These are phyloP conservation scores for Erigeron philadelphicus DNA, from an alignment of 140 eudicot species.

Conservation along the genomic window DNA sequence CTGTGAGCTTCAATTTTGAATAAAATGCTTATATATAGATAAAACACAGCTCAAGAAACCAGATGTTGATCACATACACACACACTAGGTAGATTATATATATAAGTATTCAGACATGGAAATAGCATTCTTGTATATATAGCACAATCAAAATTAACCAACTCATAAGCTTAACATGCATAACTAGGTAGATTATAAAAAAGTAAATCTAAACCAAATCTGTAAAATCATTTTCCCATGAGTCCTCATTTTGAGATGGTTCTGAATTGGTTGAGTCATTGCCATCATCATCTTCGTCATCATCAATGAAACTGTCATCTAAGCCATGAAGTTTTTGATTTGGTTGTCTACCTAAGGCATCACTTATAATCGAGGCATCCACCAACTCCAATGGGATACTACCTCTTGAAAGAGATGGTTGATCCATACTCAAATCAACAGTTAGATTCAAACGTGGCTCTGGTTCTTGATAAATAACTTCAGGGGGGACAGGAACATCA, in stretches of 20 bases:
- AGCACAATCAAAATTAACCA: too few relatives aligned
- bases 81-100: too few relatives aligned
- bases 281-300: not conserved
- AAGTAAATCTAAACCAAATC: not conserved
- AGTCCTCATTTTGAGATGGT: not conserved
- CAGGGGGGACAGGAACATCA: not conserved
- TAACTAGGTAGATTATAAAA: too few relatives aligned
- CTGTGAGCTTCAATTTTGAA: too few relatives aligned
- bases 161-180: too few relatives aligned
- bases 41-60: too few relatives aligned
- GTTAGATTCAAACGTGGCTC: not conserved
- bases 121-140: too few relatives aligned
- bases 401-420: not conserved
- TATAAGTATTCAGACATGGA: too few relatives aligned
- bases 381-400: not conserved
- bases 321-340: not conserved
- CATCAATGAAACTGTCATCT: not conserved
- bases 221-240: not conserved
- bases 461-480: not conserved
- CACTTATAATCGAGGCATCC: conserved; percentile 1
- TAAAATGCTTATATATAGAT: too few relatives aligned
- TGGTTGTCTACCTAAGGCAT: not conserved
- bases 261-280: not conserved
- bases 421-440: not conserved
- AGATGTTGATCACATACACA: too few relatives aligned